phyloP scores from a whole-genome alignment of 768 basidiomycete species.

The Suillus subaureus region DNA sequence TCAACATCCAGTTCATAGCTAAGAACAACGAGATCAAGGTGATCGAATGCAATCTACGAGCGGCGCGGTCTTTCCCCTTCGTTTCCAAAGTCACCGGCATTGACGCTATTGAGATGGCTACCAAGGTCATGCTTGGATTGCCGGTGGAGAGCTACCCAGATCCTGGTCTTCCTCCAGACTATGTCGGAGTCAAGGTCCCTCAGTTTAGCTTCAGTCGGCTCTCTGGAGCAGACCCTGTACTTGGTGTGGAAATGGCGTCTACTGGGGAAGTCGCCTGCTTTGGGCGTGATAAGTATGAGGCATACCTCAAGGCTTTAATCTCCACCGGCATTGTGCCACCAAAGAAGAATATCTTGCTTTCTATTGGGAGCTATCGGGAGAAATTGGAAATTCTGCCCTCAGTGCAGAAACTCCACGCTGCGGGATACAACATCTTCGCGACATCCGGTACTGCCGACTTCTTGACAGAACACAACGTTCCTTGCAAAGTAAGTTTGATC shows the following conservation, averaged over 20 bases:
- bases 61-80: slow-evolving; percentile 97
- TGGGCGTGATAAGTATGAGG: slow-evolving; percentile 96
- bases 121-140: slow-evolving; percentile 95
- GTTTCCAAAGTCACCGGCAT: slow-evolving; percentile 98
- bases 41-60: slow-evolving; percentile 98
- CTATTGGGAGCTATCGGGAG: slow-evolving; percentile 95
- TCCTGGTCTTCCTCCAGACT: slow-evolving; percentile 82
- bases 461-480: slow-evolving; percentile 93
- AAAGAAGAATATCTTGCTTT: slow-evolving; percentile 97
- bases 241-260: slow-evolving; percentile 99
- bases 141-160: slow-evolving; percentile 92
- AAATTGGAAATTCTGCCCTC: slow-evolving; percentile 95
- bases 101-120: slow-evolving; percentile 98
- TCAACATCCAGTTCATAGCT: slow-evolving; percentile 99
- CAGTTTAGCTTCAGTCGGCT: slow-evolving; percentile 98
- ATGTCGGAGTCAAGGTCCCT: slow-evolving; percentile 99
- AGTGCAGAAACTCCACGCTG: slow-evolving; percentile 90
- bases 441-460: slow-evolving; percentile 98
- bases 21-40: slow-evolving; percentile 99
- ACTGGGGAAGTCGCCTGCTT: slow-evolving; percentile 99
- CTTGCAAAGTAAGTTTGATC: slow-evolving; percentile 74
- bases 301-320: slow-evolving; percentile 95
- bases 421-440: slow-evolving; percentile 95
- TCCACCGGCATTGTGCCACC: slow-evolving; percentile 94
- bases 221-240: slow-evolving; percentile 95